Base-by-base conservation (phyloP, 2,329 filamentous ascomycete species). In the Fusarium camptoceras region DNA sequence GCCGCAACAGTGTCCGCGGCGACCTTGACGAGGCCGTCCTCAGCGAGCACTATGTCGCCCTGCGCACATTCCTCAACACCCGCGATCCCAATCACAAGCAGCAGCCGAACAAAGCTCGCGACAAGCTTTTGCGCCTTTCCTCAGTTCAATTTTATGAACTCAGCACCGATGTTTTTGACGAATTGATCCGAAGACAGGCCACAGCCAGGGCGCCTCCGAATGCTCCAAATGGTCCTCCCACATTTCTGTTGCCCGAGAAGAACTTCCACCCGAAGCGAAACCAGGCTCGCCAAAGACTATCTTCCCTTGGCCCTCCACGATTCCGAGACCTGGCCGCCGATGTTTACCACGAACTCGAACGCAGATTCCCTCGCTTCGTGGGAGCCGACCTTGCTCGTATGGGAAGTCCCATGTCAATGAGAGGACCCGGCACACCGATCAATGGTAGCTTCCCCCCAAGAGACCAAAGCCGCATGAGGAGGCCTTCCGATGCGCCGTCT, bases 221-320 rank as follows among this genome's bases (percentile, higher is more conserved):
- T 72, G 83, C 84, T 25, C 84, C 84, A 49, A 84, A 82, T 67
- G 79, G 81, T 6, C 86, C 87, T n/a, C 93, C 94, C 3, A 83
- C 88, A 15, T 97, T 90, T 77, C 87, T 99, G 8, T 83, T 93
- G 25, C 93, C 96, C n/a, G 94, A 95, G 78, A 87, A 91, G 70
- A 91, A 90, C 69, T 98, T 98, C 81, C 96, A 99, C 80, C 94
- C 94, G 4, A 99, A 98, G 82, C 91, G 96, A 68, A 99, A 99
- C 78, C 94, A 98, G 79, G 96, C 96, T n/a, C 89, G 96, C 42
- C 94, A 98, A 80, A 97, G 97, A 79, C 88, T 99, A 22, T 95
- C 94, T 1, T 97, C 94, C 0, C 87, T 99, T 16, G 94, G 94
- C 5, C 90, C 92, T 24, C 91, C 93, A 27, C 87, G 95, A 61